Percentiles rank a stretch among this genome's conserved stretches.
phyloP scores from a whole-genome alignment of 225 moss, liverwort and hornwort genomes.

The Straminergon stramineum region DNA sequence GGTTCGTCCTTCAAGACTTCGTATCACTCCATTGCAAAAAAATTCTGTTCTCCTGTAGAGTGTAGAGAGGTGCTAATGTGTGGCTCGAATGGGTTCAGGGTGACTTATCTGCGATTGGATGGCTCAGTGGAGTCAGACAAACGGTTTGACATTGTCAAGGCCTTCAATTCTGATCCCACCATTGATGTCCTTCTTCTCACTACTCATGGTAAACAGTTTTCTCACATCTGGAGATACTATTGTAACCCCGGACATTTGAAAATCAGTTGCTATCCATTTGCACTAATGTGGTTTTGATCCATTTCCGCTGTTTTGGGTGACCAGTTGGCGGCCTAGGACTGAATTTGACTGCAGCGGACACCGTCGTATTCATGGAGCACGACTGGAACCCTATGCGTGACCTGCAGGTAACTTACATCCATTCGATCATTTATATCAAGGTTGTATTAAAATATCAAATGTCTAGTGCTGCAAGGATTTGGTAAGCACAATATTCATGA shows the following conservation, averaged over 20 bases:
- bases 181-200: constrained; percentile 93
- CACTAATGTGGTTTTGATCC: neutral
- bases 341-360: constrained; percentile 88
- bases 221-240: neutral
- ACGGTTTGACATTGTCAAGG: constrained; percentile 90
- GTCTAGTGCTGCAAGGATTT: neutral
- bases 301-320: neutral
- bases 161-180: constrained; percentile 90
- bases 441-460: neutral
- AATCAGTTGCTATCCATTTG: neutral
- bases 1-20: constrained; percentile 26
- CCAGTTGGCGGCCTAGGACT: constrained; percentile 85
- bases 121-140: constrained; percentile 86
- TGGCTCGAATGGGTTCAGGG: constrained; percentile 21
- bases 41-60: neutral
- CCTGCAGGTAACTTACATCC: constrained; percentile 41
- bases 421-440: neutral
- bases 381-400: constrained; percentile 99
- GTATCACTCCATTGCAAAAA: neutral
- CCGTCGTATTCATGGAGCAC: constrained; percentile 96
- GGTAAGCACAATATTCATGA: neutral
- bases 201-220: constrained; percentile 56
- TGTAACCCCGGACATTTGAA: neutral
- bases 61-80: neutral
- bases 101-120: constrained; percentile 85